Percentiles rank a stretch among this genome's conserved stretches.
Conservation (phyloP, 352 stramenopile species). For the Blastocystis sp. region DNA sequence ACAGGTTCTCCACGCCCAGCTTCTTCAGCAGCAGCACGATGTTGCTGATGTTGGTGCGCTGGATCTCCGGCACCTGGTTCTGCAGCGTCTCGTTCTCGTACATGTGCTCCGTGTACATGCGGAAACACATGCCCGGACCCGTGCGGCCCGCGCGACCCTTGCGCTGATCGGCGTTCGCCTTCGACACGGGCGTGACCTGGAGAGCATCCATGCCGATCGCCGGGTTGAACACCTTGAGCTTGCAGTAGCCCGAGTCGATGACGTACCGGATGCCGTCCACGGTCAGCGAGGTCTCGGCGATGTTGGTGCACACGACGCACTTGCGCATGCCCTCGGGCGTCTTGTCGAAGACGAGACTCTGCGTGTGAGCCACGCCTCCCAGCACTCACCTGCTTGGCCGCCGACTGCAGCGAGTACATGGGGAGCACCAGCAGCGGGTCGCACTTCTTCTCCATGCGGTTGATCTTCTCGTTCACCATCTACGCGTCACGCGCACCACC, state of each 20-base stretch:
- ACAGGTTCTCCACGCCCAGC: conserved; percentile 88
- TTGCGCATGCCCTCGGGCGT: conserved; percentile 82
- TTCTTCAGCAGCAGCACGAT: conserved; percentile 97
- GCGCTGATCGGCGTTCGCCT: conserved; percentile 96
- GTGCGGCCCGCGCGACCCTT: conserved; percentile 90
- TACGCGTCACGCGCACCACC: conserved; percentile 79
- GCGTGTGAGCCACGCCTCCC: conserved; percentile 52
- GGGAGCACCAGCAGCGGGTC: conserved; percentile 93
- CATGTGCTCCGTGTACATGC: conserved; percentile 90
- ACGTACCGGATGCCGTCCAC: conserved; percentile 97
- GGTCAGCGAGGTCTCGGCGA: conserved; percentile 93
- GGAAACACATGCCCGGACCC: conserved; percentile 80
- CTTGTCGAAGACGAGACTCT: conserved; percentile 76
- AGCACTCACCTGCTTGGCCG: conserved; percentile 93
- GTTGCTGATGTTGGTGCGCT: conserved; percentile 95
- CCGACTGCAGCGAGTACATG: conserved; percentile 98
- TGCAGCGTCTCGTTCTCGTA: conserved; percentile 94
- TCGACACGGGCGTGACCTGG: conserved; percentile 90
- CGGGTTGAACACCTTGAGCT: conserved; percentile 99
- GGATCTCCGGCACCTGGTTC: conserved; percentile 95
- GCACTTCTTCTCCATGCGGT: conserved; percentile 81
- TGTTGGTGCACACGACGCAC: conserved; percentile 96
- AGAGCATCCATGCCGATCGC: conserved; percentile 98
- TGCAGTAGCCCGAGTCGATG: conserved; percentile 95
- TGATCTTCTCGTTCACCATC: conserved; percentile 68